Evolutionary conservation across 2,329 filamentous ascomycete species (phyloP).

Genomic region (Microdochium bolleyi): DNA sequence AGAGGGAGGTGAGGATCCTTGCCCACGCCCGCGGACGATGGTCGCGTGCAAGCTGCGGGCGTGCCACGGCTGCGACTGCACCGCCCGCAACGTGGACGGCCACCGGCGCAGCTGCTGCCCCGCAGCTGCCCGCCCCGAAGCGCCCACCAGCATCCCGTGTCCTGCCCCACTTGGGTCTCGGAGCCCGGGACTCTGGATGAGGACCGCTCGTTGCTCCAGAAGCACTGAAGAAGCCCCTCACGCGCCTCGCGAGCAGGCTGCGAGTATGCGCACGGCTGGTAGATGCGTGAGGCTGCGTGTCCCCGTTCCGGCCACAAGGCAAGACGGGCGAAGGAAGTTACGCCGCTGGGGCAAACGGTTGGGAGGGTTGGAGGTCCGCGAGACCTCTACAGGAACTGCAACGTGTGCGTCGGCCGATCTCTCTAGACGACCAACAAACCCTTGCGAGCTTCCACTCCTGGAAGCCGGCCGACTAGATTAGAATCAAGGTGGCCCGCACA

Average conservation of each 20-base stretch:
- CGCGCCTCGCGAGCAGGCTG: not conserved
- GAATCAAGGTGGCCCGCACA: too few relatives aligned
- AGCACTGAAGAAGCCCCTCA: not conserved
- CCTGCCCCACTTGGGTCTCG: not conserved
- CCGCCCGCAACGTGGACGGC: not conserved
- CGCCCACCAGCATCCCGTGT: not conserved
- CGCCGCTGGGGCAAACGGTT: too few relatives aligned
- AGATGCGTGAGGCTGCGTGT: too few relatives aligned
- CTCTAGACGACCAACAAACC: too few relatives aligned
- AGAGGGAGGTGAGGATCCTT: not conserved
- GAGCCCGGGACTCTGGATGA: not conserved
- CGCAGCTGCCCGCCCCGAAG: conserved; percentile 1
- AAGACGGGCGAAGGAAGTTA: too few relatives aligned
- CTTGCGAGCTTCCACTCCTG: too few relatives aligned
- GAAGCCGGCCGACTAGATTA: not conserved
- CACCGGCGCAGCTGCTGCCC: not conserved
- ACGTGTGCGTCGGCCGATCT: too few relatives aligned
- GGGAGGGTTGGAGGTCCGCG: too few relatives aligned
- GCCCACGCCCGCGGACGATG: not conserved
- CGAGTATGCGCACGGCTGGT: too few relatives aligned
- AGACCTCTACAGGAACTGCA: too few relatives aligned
- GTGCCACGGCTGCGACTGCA: not conserved
- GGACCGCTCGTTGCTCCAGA: not conserved
- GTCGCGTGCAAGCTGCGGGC: too few relatives aligned
- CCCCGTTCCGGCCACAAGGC: too few relatives aligned